These are phyloP conservation scores for Colletotrichum aenigma DNA, from an alignment of 2,329 filamentous ascomycete genomes.

Conservation along the genomic window DNA sequence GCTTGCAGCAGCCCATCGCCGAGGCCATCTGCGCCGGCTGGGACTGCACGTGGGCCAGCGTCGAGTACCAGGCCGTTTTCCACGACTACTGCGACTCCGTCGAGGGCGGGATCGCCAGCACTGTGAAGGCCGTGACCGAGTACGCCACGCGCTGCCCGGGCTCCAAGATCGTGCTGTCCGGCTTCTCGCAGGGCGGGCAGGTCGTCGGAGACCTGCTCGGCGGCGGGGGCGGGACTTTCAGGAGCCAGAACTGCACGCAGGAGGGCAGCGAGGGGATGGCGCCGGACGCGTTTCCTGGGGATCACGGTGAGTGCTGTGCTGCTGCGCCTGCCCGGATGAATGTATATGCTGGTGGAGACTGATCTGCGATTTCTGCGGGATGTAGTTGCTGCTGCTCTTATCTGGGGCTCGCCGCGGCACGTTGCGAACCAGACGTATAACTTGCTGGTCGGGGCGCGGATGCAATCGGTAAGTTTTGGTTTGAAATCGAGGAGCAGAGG, in stretches of 20 bases:
- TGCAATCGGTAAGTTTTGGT: conserved; percentile 8
- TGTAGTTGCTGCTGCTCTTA: conserved; percentile 32
- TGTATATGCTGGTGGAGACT: neutral
- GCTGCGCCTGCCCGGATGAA: neutral
- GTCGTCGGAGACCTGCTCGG: conserved; percentile 40
- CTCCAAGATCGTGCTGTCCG: conserved; percentile 41
- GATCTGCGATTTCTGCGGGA: neutral
- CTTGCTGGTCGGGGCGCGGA: conserved; percentile 24
- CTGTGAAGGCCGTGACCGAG: conserved; percentile 42
- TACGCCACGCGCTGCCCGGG: conserved; percentile 42
- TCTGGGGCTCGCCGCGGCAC: conserved; percentile 37
- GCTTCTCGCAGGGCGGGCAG: conserved; percentile 44
- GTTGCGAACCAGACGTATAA: conserved; percentile 36
- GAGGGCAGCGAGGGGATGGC: conserved; percentile 27
- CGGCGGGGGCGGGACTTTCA: conserved; percentile 34
- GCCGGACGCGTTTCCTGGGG: conserved; percentile 28
- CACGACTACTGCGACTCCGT: conserved; percentile 1
- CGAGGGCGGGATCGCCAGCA: conserved; percentile 36
- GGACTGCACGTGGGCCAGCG: conserved; percentile 1
- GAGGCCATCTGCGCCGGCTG: neutral
- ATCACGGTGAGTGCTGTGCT: conserved; percentile 30
- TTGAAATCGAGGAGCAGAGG: neutral
- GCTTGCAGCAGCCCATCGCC: conserved; percentile 1
- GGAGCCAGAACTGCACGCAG: conserved; percentile 31
- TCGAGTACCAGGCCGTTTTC: neutral